Base-by-base conservation (phyloP, 257 asterid genomes). In the Leptodermis oblonga region DNA sequence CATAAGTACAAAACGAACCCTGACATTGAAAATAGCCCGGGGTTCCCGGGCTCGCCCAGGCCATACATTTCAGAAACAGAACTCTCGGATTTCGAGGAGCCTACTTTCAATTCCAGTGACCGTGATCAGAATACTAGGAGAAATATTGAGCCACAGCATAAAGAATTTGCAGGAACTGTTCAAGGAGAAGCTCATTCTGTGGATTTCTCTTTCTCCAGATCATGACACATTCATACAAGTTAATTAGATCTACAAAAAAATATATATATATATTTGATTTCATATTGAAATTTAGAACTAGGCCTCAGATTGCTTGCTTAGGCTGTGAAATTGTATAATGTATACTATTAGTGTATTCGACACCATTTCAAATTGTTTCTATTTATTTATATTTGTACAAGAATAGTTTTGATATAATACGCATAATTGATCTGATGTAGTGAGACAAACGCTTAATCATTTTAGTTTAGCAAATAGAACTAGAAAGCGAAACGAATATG, bases 31-130 rank as follows among this genome's bases (percentile, higher is more conserved):
- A 70, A 46, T 55, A 70, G 12, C 30, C 3, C 49, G 31, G 68
- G 79, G 66, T 49, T 61, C 3, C 75, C 75, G 9, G 51, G 34
- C 54, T 68, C 70, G 26, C 74, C 70, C 13, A 62, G 54, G 49
- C 5, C 52, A n/a, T 58, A 58, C 64, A 20, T 10, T 17, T 54
- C 65, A 15, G 70, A 62, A 9, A 39, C 71, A 11, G 79, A 75
- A 5, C 30, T 13, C 26, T 63, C 75, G 15, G 68, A 69, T n/a
- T 42, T 65, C 22, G 75, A 75, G 36, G 67, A 61, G 18, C 76
- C 69, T 52, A 67, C 70, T 25, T 5, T 68, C 54, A 34, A 39
- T 11, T 49, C 71, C 43, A 75, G 54, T 20, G 79, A 75, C n/a
- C n/a, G n/a, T 65, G 69, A 70, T 58, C 75, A 65, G 34, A 54